These are phyloP conservation scores for Galerina marginata DNA, from an alignment of 768 basidiomycete species.

Conservation along the genomic window DNA sequence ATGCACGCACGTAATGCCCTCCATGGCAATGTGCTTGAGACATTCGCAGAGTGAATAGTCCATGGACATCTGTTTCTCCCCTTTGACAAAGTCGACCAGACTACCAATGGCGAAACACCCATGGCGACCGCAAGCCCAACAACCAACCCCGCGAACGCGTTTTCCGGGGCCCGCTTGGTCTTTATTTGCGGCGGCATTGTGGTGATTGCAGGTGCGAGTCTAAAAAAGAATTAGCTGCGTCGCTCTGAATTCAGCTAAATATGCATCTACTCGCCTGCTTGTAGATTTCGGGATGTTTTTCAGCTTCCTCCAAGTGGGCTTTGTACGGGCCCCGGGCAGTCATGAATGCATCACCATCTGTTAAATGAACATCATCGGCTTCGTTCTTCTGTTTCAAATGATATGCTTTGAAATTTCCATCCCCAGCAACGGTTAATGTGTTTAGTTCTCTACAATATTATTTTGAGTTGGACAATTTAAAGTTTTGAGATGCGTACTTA, in stretches of 20 bases:
- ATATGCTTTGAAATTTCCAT: slow-evolving; percentile 33
- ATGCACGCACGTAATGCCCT: not conserved
- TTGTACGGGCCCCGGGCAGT: slow-evolving; percentile 23
- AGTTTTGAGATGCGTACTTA: not conserved
- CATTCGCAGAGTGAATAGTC: slow-evolving; percentile 27
- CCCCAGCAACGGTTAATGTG: slow-evolving; percentile 20
- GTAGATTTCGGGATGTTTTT: no score
- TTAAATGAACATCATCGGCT: slow-evolving; percentile 27
- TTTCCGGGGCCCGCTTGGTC: not conserved
- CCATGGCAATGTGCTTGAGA: slow-evolving; percentile 8
- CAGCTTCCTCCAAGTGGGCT: slow-evolving; percentile 22
- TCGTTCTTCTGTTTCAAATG: no score
- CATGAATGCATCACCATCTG: slow-evolving; percentile 33
- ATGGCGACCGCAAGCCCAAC: slow-evolving; percentile 23
- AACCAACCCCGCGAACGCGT: slow-evolving; percentile 20
- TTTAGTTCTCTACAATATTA: slow-evolving; percentile 14
- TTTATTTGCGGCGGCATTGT: not conserved
- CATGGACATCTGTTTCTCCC: slow-evolving; percentile 31
- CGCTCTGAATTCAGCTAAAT: no score
- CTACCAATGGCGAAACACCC: slow-evolving; percentile 23
- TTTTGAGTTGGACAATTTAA: not conserved
- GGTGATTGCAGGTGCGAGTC: slow-evolving; percentile 1
- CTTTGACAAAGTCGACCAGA: slow-evolving; percentile 30
- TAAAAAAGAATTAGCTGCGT: no score
- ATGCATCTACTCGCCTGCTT: no score